Conservation (phyloP, 805 yeast species). For the Ogataea thermomethanolica region DNA sequence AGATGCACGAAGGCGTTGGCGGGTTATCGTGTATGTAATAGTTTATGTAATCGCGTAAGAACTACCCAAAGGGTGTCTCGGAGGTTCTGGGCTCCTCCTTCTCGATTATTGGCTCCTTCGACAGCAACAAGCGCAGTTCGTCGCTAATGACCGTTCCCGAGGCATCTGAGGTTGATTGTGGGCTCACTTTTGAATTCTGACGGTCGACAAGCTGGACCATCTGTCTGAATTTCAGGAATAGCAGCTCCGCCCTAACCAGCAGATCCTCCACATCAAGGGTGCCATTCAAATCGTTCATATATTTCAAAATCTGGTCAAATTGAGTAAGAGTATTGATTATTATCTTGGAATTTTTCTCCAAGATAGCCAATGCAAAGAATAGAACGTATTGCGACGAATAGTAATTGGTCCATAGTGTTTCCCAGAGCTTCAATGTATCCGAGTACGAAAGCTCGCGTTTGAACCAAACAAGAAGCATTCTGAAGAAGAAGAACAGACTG, state of each 20-base stretch:
- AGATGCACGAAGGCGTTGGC: conserved; percentile 6
- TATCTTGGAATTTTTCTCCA: conserved; percentile 79
- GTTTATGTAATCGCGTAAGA: neutral
- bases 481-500: conserved; percentile 87
- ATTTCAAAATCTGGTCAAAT: conserved; percentile 90
- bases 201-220: conserved; percentile 78
- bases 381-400: conserved; percentile 84
- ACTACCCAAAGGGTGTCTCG: conserved; percentile 29
- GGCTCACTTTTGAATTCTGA: conserved; percentile 24
- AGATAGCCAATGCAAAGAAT: conserved; percentile 82
- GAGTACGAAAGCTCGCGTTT: conserved; percentile 85
- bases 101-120: conserved; percentile 59
- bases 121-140: conserved; percentile 57
- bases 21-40: neutral
- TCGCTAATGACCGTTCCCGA: conserved; percentile 36
- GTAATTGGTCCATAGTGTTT: conserved; percentile 83
- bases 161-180: conserved; percentile 7
- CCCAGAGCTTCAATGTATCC: conserved; percentile 84
- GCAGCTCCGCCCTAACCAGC: conserved; percentile 76
- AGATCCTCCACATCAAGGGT: conserved; percentile 71
- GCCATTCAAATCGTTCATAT: conserved; percentile 85
- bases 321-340: conserved; percentile 68
- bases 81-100: conserved; percentile 34
- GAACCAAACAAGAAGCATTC: conserved; percentile 94
- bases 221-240: conserved; percentile 75